These are phyloP conservation scores for Porogramme epimiltina DNA, from an alignment of 1,284 basidiomycete species.

Conservation along the genomic window DNA sequence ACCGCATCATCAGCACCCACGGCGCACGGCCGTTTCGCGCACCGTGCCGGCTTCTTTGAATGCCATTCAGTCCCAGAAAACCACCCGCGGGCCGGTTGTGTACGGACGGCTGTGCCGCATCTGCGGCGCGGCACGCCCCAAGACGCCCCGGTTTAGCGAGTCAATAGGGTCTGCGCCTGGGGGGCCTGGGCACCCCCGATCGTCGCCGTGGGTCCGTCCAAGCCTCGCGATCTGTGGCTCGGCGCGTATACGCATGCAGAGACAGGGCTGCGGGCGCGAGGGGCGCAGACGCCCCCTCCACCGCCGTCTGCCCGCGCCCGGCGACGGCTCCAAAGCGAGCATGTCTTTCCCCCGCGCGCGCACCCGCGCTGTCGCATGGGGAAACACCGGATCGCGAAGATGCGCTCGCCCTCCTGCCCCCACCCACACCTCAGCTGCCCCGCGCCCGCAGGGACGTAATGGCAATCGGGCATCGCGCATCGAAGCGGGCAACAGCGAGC, in stretches of 20 bases:
- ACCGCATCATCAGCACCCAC: slow-evolving; percentile 1
- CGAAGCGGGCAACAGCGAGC: not conserved
- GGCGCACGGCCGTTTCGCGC: slow-evolving; percentile 7
- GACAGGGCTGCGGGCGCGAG: too few species aligned
- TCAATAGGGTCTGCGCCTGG: not conserved
- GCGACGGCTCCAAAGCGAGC: slow-evolving; percentile 15
- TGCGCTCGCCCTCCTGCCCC: slow-evolving; percentile 4
- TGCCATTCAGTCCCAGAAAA: slow-evolving; percentile 18
- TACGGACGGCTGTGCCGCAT: slow-evolving; percentile 3
- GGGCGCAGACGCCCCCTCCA: too few species aligned
- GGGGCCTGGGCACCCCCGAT: not conserved
- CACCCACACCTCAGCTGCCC: slow-evolving; percentile 11
- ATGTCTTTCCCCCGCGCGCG: slow-evolving; percentile 17
- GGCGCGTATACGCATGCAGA: too few species aligned
- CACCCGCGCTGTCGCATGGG: slow-evolving; percentile 13
- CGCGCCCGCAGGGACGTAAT: slow-evolving; percentile 13
- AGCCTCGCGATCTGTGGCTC: too few species aligned
- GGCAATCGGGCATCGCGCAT: slow-evolving; percentile 6
- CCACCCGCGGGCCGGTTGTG: slow-evolving; percentile 15
- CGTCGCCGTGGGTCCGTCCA: not conserved
- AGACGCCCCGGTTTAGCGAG: not conserved
- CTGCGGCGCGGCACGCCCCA: slow-evolving; percentile 6
- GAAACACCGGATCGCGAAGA: slow-evolving; percentile 32
- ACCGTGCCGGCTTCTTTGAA: slow-evolving; percentile 15
- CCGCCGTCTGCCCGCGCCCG: too few species aligned